These are phyloP conservation scores for Dacryopinax primogenitus DNA, from an alignment of 768 basidiomycete genomes.

Conservation along the genomic window DNA sequence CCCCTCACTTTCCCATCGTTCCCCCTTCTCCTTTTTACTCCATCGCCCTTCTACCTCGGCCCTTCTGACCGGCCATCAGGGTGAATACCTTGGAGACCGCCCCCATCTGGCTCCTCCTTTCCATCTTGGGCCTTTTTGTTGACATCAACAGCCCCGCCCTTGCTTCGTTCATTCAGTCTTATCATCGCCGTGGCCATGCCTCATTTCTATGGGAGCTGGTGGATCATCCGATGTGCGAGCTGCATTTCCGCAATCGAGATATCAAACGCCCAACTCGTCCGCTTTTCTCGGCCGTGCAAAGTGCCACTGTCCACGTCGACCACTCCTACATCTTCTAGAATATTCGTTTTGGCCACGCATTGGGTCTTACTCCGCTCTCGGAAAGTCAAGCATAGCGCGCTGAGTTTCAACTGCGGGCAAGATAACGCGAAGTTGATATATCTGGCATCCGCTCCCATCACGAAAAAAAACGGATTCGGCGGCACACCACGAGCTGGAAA, in stretches of 20 bases:
- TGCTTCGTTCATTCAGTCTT: neutral
- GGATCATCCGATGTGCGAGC: too few relatives aligned
- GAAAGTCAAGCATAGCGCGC: neutral
- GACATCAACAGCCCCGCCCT: neutral
- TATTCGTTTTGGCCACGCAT: neutral
- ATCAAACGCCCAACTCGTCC: neutral
- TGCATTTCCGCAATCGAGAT: neutral
- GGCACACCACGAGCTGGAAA: too few relatives aligned
- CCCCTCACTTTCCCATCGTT: neutral
- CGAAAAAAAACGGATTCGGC: neutral
- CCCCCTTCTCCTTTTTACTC: neutral
- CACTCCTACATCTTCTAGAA: neutral
- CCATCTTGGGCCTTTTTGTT: neutral
- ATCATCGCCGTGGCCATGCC: neutral
- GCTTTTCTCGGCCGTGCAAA: neutral
- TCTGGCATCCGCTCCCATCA: neutral
- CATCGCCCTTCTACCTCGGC: neutral
- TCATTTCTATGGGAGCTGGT: neutral
- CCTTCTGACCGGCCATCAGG: neutral
- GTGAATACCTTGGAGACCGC: neutral
- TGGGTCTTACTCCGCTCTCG: neutral
- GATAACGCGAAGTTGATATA: neutral
- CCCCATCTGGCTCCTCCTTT: neutral
- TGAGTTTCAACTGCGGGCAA: neutral
- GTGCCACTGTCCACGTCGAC: neutral